Evolutionary conservation across 495 filamentous ascomycete species (phyloP).

Genomic region (Platismatia glauca): DNA sequence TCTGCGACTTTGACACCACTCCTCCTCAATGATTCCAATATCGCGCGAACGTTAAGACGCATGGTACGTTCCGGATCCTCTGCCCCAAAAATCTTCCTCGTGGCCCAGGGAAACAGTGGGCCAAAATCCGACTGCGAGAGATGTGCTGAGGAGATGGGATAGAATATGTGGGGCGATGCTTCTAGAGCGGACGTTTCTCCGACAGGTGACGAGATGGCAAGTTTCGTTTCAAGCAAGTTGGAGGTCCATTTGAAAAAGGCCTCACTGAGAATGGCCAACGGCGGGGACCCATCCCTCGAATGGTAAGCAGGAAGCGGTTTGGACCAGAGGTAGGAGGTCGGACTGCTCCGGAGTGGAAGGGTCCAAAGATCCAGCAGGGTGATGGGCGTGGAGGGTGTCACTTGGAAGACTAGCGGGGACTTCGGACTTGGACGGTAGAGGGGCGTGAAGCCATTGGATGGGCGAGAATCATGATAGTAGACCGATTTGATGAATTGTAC

Average conservation of each 20-base stretch:
- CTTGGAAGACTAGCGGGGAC: conserved; percentile 47
- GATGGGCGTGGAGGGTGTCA: conserved; percentile 50
- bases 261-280: conserved; percentile 58
- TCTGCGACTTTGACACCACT: conserved; percentile 42
- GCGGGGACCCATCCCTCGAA: conserved; percentile 37
- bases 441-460: conserved; percentile 30
- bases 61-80: conserved; percentile 55
- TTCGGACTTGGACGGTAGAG: conserved; percentile 42
- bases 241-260: conserved; percentile 63
- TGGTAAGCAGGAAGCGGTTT: conserved; percentile 54
- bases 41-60: conserved; percentile 53
- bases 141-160: conserved; percentile 53
- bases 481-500: conserved; percentile 66
- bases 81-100: conserved; percentile 46
- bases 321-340: conserved; percentile 47
- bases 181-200: conserved; percentile 6
- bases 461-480: conserved; percentile 41
- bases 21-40: conserved; percentile 50
- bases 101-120: conserved; percentile 62
- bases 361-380: conserved; percentile 67
- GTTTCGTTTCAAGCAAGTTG: conserved; percentile 52
- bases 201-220: conserved; percentile 38
- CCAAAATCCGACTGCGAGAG: conserved; percentile 70
- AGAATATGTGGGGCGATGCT: conserved; percentile 50
- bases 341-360: conserved; percentile 50